phyloP scores from a whole-genome alignment of 768 basidiomycete genomes.

The Epithele typhae region DNA sequence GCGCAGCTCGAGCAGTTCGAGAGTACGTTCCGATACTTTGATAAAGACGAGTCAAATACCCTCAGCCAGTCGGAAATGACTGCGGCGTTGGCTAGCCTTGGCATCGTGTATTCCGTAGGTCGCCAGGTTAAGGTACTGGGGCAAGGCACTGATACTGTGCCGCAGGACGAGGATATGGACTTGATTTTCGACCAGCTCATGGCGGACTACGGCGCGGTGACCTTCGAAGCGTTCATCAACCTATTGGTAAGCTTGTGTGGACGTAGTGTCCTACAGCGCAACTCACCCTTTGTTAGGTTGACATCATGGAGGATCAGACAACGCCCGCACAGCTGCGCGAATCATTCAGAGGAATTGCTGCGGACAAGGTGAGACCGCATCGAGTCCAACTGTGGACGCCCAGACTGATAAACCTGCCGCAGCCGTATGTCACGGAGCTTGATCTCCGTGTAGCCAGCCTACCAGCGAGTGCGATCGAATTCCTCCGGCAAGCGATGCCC shows the following conservation, averaged over 20 bases:
- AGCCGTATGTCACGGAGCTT: slow-evolving; percentile 92
- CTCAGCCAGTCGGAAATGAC: slow-evolving; percentile 81
- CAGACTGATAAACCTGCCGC: slow-evolving; percentile 10
- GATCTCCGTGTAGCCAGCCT: slow-evolving; percentile 85
- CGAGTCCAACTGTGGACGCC: not conserved
- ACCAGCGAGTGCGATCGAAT: slow-evolving; percentile 70
- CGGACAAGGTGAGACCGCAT: slow-evolving; percentile 64
- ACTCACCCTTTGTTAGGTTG: slow-evolving; percentile 52
- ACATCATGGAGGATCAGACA: slow-evolving; percentile 94
- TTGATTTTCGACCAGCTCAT: slow-evolving; percentile 77
- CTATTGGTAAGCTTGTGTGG: slow-evolving; percentile 56
- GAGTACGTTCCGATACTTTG: slow-evolving; percentile 96
- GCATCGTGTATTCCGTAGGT: slow-evolving; percentile 84
- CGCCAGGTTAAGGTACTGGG: too few species aligned
- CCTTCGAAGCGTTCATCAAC: slow-evolving; percentile 92
- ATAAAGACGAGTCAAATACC: slow-evolving; percentile 88
- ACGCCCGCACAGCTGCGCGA: slow-evolving; percentile 89
- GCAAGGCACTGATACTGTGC: not conserved
- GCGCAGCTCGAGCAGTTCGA: slow-evolving; percentile 97
- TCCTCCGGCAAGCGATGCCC: slow-evolving; percentile 82
- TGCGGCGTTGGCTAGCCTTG: slow-evolving; percentile 91
- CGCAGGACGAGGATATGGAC: slow-evolving; percentile 84
- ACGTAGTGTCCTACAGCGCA: not conserved
- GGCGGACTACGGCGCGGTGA: slow-evolving; percentile 81
- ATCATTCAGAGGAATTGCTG: slow-evolving; percentile 88